Conservation (phyloP, 2,329 filamentous ascomycete genomes). For the Scedosporium dehoogii region DNA sequence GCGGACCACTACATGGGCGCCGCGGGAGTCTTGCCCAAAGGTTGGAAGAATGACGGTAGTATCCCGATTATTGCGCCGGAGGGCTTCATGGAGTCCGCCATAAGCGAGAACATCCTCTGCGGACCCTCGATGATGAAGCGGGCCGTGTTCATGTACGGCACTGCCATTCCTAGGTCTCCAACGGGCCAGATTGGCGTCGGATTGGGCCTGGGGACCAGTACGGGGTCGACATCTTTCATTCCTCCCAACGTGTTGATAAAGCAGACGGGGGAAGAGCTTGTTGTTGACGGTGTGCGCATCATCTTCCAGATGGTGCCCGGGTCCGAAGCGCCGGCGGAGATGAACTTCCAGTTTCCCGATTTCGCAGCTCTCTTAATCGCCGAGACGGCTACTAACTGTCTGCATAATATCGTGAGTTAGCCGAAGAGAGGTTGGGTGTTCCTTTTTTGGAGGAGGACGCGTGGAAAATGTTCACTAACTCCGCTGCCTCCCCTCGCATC, state of each 20-base stretch:
- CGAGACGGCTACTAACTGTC: slow-evolving; percentile 26
- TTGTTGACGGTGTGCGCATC: slow-evolving; percentile 25
- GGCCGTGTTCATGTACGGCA: slow-evolving; percentile 29
- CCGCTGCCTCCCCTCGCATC: background rate
- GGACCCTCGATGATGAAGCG: slow-evolving; percentile 28
- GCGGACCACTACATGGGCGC: slow-evolving; percentile 26
- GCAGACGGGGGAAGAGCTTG: slow-evolving; percentile 19
- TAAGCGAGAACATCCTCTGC: slow-evolving; percentile 27
- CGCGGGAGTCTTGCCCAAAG: slow-evolving; percentile 12
- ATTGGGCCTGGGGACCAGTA: slow-evolving; percentile 22
- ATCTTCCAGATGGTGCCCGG: slow-evolving; percentile 29
- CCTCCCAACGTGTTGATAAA: slow-evolving; percentile 22
- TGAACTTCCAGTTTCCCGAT: slow-evolving; percentile 30
- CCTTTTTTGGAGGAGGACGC: background rate
- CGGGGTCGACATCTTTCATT: slow-evolving; percentile 21
- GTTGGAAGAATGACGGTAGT: background rate
- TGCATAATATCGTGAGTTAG: slow-evolving; percentile 27
- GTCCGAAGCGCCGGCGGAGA: slow-evolving; percentile 30
- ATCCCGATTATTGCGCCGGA: slow-evolving; percentile 22
- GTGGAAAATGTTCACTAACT: slow-evolving; percentile 22
- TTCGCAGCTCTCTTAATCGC: slow-evolving; percentile 25
- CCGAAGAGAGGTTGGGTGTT: too few species aligned
- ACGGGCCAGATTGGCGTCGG: slow-evolving; percentile 26
- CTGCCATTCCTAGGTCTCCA: slow-evolving; percentile 16
- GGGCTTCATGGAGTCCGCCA: slow-evolving; percentile 26